Evolutionary conservation across 2,329 filamentous ascomycete genomes (phyloP).

Genomic region (Davidsoniella neocaledoniae): DNA sequence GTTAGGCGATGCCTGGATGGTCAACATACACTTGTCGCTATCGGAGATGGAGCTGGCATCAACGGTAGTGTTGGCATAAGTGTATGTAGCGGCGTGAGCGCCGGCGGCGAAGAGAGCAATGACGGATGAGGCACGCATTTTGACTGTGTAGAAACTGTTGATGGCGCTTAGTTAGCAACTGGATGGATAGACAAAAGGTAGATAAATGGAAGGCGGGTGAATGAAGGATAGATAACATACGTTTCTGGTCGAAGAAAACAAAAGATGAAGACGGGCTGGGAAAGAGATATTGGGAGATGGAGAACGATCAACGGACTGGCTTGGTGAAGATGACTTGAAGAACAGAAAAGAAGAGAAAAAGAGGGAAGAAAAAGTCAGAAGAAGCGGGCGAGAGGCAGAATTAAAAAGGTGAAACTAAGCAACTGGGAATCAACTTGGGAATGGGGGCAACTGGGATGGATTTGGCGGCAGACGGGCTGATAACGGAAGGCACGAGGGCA

Average conservation of each 20-base stretch:
- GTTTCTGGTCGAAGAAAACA: not conserved
- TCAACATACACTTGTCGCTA: conserved; percentile 10
- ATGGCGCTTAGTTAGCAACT: not conserved
- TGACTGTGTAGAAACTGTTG: conserved; percentile 1
- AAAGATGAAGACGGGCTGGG: not conserved
- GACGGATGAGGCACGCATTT: conserved; percentile 11
- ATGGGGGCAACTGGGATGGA: too few relatives aligned
- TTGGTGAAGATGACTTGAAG: not conserved
- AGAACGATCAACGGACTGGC: too few relatives aligned
- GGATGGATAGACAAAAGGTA: not conserved
- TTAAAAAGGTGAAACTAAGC: conserved; percentile 8
- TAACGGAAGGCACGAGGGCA: conserved; percentile 1
- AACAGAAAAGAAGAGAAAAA: not conserved
- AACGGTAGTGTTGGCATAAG: conserved; percentile 11
- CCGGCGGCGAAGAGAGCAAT: conserved; percentile 10
- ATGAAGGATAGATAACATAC: not conserved
- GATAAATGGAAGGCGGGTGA: not conserved
- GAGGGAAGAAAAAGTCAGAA: not conserved
- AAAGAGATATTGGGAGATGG: not conserved
- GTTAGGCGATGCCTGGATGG: not conserved
- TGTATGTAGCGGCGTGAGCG: conserved; percentile 9
- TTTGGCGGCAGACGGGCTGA: not conserved
- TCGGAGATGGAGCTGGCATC: conserved; percentile 4
- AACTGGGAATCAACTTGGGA: not conserved
- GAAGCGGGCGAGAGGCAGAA: conserved; percentile 1